These are phyloP conservation scores for Eudorina sp. DNA, from an alignment of 139 green algal species.

Conservation along the genomic window DNA sequence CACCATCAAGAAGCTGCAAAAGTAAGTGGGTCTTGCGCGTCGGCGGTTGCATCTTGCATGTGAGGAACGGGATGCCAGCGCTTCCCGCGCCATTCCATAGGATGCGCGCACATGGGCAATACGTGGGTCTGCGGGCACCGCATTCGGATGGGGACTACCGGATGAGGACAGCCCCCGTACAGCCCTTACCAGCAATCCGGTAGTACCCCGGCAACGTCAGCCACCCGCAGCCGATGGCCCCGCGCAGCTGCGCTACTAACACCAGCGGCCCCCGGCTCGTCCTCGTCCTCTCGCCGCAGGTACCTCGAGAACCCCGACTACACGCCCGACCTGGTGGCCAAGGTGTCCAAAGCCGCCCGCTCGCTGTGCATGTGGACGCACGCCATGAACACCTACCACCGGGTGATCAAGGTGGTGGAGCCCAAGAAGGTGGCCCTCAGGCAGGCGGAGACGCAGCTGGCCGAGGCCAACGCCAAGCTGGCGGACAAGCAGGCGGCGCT, in stretches of 20 bases:
- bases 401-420: slow-evolving; percentile 79
- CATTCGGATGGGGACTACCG: too few relatives aligned
- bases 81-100: too few relatives aligned
- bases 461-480: slow-evolving; percentile 76
- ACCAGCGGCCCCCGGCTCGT: neutral
- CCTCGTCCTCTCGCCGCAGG: slow-evolving; percentile 39
- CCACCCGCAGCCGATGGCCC: too few relatives aligned
- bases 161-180: too few relatives aligned
- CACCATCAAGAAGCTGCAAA: slow-evolving; percentile 74
- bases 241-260: too few relatives aligned
- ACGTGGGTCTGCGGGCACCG: too few relatives aligned
- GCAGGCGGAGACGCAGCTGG: slow-evolving; percentile 73
- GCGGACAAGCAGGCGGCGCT: slow-evolving; percentile 83
- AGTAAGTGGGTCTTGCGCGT: too few relatives aligned
- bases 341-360: slow-evolving; percentile 82
- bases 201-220: too few relatives aligned
- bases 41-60: neutral
- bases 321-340: slow-evolving; percentile 79
- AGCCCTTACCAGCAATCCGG: too few relatives aligned
- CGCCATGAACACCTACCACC: slow-evolving; percentile 89
- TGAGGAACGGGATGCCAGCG: neutral
- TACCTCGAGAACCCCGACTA: slow-evolving; percentile 78
- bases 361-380: slow-evolving; percentile 90
- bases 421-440: slow-evolving; percentile 80
- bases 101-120: too few relatives aligned